Percentiles rank a stretch among this genome's conserved stretches.
Conservation (phyloP, 2,329 filamentous ascomycete species). For the Phyllosticta citribraziliensis region DNA sequence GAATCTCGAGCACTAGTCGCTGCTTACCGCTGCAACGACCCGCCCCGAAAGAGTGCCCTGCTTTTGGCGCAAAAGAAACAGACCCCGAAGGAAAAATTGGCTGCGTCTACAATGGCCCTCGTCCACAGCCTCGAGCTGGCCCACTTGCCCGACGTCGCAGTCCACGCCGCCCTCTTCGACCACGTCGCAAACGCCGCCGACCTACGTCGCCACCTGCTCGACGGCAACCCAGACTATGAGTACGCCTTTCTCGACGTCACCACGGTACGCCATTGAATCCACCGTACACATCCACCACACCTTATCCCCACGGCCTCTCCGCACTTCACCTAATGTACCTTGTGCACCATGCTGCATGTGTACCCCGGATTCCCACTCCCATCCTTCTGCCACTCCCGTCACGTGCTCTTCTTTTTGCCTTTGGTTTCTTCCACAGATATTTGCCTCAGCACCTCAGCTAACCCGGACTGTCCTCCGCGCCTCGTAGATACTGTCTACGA, state of each 20-base stretch:
- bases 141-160: slow-evolving; percentile 60
- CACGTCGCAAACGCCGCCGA: slow-evolving; percentile 68
- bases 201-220: slow-evolving; percentile 74
- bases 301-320: not conserved
- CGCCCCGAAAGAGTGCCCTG: not conserved
- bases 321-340: too few relatives aligned
- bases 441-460: not conserved
- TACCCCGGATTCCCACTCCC: not conserved
- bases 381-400: not conserved
- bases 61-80: not conserved
- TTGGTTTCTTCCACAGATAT: not conserved
- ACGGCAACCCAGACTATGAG: slow-evolving; percentile 74
- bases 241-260: slow-evolving; percentile 89
- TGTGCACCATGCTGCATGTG: too few relatives aligned
- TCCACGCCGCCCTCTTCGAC: slow-evolving; percentile 68
- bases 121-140: slow-evolving; percentile 64
- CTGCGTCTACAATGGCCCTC: slow-evolving; percentile 32
- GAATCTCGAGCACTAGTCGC: not conserved
- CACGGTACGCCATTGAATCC: slow-evolving; percentile 43
- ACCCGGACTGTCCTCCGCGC: not conserved
- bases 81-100: not conserved
- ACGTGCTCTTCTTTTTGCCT: not conserved
- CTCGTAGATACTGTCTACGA: slow-evolving; percentile 56
- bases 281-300: not conserved
- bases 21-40: not conserved